Evolutionary conservation across 2,329 filamentous ascomycete genomes (phyloP), one percentile per base, ranked within the genome.

Genomic region (Trichoderma harzianum): DNA sequence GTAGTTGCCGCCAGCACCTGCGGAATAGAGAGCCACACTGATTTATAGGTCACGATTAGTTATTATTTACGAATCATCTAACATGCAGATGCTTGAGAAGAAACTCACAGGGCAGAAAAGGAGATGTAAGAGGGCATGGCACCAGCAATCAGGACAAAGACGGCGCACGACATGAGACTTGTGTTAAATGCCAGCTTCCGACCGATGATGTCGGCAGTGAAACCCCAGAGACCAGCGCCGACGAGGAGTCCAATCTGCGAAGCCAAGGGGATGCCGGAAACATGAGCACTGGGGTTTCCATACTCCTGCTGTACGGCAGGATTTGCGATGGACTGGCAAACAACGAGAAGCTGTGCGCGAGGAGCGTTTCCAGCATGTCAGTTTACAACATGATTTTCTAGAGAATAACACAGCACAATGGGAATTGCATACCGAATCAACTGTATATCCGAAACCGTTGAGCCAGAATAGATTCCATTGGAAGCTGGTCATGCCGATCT

Each of bases 121-220:
- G 72, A 71, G 5, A 73, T 72, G 5, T 73, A 73, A 11, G 57
- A 69, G 1, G 72, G 72, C 69, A 73, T 73, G 11, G 43, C 69
- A 5, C 72, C 63, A 5, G 72, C 69, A 69, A 73, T 69, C 5
- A 73, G 63, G 7, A 73, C 72, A 21, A 73, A 72, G 10, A 73
- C 51, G 2, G 63, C 72, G 32, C 69, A 73, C 18, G 72, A 73
- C 32, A 73, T 51, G 12, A 73, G 69, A 32, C 63, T 72, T 1
- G 72, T 73, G 58, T 73, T 73, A 7, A 73, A 73, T 3, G 72
- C 72, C 18, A 73, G 34, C 51, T 73, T 73, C 36, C 72, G 69
- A 0, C 72, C 72, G n/a, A 73, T 73, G 18, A 73, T 69, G 16
- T 73, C 72, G 55, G 72, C 72, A 6, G 69, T 69, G 43, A 73